Evolutionary conservation across 177 flowering plant genomes (phyloP).

Genomic region (Telopea speciosissima): DNA sequence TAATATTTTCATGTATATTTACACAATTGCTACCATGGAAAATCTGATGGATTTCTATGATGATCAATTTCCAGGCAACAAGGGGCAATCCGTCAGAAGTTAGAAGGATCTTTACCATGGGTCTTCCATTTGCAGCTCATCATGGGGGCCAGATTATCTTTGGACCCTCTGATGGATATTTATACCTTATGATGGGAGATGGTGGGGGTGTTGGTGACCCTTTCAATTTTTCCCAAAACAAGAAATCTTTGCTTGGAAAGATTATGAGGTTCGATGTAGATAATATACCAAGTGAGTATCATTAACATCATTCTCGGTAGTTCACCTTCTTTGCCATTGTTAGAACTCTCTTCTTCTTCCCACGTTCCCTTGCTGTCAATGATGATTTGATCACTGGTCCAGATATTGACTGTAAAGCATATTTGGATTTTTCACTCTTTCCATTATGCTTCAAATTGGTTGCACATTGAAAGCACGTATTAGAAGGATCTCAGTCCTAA

Average conservation of each 20-base stretch:
- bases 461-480: too few relatives aligned
- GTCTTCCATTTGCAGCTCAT: conserved; percentile 74
- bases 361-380: too few relatives aligned
- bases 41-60: conserved; percentile 6
- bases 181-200: conserved; percentile 95
- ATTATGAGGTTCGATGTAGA: conserved; percentile 85
- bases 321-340: neutral
- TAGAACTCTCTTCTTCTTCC: neutral
- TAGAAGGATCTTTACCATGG: conserved; percentile 88
- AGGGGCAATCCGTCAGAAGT: conserved; percentile 71
- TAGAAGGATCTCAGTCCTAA: too few relatives aligned
- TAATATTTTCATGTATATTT: neutral
- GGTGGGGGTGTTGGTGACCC: conserved; percentile 80
- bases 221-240: conserved; percentile 77
- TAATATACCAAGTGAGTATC: conserved; percentile 64
- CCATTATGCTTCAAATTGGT: too few relatives aligned
- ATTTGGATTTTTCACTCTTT: too few relatives aligned
- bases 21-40: neutral
- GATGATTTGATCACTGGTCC: too few relatives aligned
- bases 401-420: too few relatives aligned
- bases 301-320: too few relatives aligned
- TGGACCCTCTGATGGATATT: conserved; percentile 77
- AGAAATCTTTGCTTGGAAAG: conserved; percentile 92
- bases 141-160: conserved; percentile 92
- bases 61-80: conserved; percentile 36